Evolutionary conservation across 352 stramenopile species (phyloP), one percentile per base, ranked within the genome.

Genomic region (Pythium diclinum): DNA sequence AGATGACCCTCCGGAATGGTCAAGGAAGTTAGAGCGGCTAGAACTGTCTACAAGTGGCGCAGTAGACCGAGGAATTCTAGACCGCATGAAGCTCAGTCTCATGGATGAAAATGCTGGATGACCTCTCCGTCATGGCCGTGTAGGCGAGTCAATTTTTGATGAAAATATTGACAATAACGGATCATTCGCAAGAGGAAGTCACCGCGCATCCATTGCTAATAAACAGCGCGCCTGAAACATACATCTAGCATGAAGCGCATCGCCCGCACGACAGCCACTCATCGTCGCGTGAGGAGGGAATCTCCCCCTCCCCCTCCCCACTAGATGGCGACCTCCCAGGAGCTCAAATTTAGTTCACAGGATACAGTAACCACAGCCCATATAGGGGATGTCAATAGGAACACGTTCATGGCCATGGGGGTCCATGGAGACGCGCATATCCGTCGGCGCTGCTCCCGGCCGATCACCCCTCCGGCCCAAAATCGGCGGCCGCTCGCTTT

Each of bases 121-220:
- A 51, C 44, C 44, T 51, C 44, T 51, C 44, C 19, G n/a, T 51
- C 44, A 23, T 23, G 44, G 44, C n/a, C n/a, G 19, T 30, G 44
- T 51, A 19, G 19, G 6, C 19, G 44, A 25, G 44, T 19, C 44
- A 51, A 51, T 51, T 51, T 51, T 51, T 7, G 14, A 8, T 51
- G n/a, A 51, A 51, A 51, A 8, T 25, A 16, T 25, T 21, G n/a
- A 51, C n/a, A 51, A 51, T 51, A 51, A 28, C 44, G 19, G 44
- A 51, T 51, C 44, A 51, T 28, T 51, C 19, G 44, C 44, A 51
- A 51, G 44, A 51, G 44, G 44, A 51, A 51, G 44, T 51, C 44
- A 0, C 28, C 44, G 19, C 44, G 44, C n/a, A 51, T 30, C 8
- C 1, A 51, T 14, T 51, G 44, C 9, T 25, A 21, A 51, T 28